Conservation (phyloP, 2,329 filamentous ascomycete species). For the Dactylellina cionopaga region DNA sequence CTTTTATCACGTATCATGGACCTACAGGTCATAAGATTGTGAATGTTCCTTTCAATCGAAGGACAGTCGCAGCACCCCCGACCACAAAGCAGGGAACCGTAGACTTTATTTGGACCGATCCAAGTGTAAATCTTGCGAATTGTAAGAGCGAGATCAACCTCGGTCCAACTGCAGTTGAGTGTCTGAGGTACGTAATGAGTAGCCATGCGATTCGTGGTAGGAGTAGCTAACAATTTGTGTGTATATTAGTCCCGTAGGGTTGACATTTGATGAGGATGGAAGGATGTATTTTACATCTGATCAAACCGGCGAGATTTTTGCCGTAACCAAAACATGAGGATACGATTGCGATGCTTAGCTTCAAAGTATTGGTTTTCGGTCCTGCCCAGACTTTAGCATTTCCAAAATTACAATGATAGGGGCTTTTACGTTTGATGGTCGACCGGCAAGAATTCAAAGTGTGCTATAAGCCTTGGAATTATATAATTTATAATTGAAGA, state of each 20-base stretch:
- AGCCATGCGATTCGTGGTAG: not conserved
- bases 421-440: too few relatives aligned
- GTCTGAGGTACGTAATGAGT: constrained; percentile 3
- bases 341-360: not conserved
- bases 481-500: too few relatives aligned
- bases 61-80: constrained; percentile 12
- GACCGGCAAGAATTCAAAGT: too few relatives aligned
- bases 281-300: constrained; percentile 35
- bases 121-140: constrained; percentile 11
- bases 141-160: constrained; percentile 28
- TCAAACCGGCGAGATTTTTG: constrained; percentile 24
- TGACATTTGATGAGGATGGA: constrained; percentile 19
- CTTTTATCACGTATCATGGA: constrained; percentile 29
- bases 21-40: constrained; percentile 26
- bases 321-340: constrained; percentile 1
- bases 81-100: constrained; percentile 16
- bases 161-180: constrained; percentile 1
- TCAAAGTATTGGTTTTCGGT: too few relatives aligned
- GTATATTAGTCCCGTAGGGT: constrained; percentile 6
- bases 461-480: too few relatives aligned
- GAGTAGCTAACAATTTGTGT: not conserved
- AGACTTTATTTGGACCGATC: constrained; percentile 24
- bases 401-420: too few relatives aligned
- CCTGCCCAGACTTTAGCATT: too few relatives aligned
- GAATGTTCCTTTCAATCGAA: constrained; percentile 15